These are phyloP conservation scores for Lophiotrema nucula DNA, from an alignment of 495 filamentous ascomycete genomes.

Conservation along the genomic window DNA sequence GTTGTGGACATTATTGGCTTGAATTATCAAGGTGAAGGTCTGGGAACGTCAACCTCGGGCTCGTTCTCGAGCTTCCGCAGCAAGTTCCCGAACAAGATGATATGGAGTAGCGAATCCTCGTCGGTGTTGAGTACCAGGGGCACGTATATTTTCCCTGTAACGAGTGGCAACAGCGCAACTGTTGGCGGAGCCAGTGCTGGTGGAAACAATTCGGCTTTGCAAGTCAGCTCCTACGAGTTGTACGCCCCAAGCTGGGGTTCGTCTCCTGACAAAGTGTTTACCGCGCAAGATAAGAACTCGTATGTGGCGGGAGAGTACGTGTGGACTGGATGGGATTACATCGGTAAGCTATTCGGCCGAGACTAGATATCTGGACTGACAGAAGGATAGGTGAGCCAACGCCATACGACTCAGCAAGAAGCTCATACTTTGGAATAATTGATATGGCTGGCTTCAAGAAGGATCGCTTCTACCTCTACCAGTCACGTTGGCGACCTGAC, in stretches of 20 bases:
- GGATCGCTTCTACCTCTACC: slow-evolving; percentile 51
- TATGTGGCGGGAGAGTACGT: slow-evolving; percentile 52
- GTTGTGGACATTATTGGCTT: slow-evolving; percentile 47
- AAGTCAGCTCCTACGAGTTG: slow-evolving; percentile 51
- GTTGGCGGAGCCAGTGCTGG: slow-evolving; percentile 34
- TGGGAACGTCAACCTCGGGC: slow-evolving; percentile 37
- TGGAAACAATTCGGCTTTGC: slow-evolving; percentile 26
- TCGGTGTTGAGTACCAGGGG: slow-evolving; percentile 48
- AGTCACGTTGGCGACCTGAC: slow-evolving; percentile 48
- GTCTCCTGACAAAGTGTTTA: slow-evolving; percentile 51
- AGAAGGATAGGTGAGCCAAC: slow-evolving; percentile 54
- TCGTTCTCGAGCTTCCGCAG: slow-evolving; percentile 43
- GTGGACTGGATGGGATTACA: slow-evolving; percentile 53
- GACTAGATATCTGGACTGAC: too few species aligned
- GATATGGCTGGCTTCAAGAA: slow-evolving; percentile 54
- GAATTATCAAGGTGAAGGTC: slow-evolving; percentile 54
- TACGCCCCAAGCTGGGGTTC: slow-evolving; percentile 45
- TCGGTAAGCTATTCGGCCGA: too few species aligned
- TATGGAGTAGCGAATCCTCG: slow-evolving; percentile 47
- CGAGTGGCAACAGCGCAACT: slow-evolving; percentile 36
- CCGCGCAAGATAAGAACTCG: slow-evolving; percentile 45
- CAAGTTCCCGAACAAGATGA: slow-evolving; percentile 47
- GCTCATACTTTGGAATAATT: slow-evolving; percentile 50
- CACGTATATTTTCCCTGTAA: slow-evolving; percentile 52
- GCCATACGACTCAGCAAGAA: slow-evolving; percentile 44